These are phyloP conservation scores for Leucoagaricus sp. DNA, from an alignment of 1,284 basidiomycete species.

Conservation along the genomic window DNA sequence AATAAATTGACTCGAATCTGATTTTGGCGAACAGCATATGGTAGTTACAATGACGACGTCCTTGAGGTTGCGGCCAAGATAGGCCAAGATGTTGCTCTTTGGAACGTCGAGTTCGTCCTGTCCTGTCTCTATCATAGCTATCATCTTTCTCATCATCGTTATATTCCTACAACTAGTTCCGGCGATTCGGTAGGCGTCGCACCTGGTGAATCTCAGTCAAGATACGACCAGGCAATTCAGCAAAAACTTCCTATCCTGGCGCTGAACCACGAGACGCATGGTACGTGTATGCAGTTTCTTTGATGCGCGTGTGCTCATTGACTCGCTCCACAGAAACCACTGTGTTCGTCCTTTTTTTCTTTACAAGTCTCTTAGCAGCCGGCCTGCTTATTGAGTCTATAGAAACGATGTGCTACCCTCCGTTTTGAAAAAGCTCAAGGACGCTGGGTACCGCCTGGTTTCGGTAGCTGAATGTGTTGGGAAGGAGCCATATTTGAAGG, in stretches of 20 bases:
- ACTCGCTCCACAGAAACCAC: background rate
- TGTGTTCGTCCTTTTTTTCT: background rate
- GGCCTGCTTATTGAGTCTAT: background rate
- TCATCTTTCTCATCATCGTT: background rate
- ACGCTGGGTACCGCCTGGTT: constrained; percentile 18
- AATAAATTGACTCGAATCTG: background rate
- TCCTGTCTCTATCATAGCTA: background rate
- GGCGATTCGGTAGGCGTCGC: constrained; percentile 19
- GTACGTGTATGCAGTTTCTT: constrained; percentile 8
- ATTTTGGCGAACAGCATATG: constrained; percentile 24
- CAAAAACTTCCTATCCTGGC: constrained; percentile 19
- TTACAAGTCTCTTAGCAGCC: background rate
- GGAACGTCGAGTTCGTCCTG: constrained; percentile 28
- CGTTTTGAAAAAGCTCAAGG: constrained; percentile 30
- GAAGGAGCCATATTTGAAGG: constrained; percentile 33
- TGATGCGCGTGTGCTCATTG: background rate
- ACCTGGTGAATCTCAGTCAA: constrained; percentile 7
- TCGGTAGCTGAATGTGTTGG: constrained; percentile 19
- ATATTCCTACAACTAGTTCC: constrained; percentile 16
- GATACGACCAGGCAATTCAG: constrained; percentile 11
- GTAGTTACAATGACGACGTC: constrained; percentile 30
- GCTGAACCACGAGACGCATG: constrained; percentile 23
- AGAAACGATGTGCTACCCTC: constrained; percentile 39
- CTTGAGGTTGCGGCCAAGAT: constrained; percentile 23
- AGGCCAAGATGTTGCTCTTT: constrained; percentile 26